phyloP scores from a whole-genome alignment of 768 basidiomycete species.

The Paxillus rubicundulus region DNA sequence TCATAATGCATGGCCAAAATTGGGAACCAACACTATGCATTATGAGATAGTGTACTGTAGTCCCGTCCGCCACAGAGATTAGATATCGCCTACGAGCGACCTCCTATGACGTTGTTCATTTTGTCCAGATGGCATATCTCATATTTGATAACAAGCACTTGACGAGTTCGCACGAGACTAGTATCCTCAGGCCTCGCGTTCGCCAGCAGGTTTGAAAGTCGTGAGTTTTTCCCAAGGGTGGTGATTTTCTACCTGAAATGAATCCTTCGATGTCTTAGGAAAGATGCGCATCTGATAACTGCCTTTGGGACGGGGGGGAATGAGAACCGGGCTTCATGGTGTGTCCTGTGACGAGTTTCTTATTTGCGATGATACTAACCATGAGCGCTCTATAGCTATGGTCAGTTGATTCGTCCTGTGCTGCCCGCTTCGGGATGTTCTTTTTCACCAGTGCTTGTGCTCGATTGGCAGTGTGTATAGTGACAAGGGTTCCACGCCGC shows the following conservation, averaged over 20 bases:
- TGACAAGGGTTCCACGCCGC: no score
- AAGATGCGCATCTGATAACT: background rate
- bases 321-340: no score
- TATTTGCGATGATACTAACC: no score
- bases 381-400: background rate
- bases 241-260: background rate
- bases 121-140: background rate
- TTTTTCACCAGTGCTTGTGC: background rate
- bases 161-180: background rate
- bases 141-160: background rate
- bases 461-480: no score
- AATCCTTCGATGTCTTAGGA: background rate
- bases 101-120: background rate
- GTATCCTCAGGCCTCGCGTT: background rate
- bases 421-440: no score
- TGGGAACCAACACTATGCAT: no score
- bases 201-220: background rate
- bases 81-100: background rate
- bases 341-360: no score
- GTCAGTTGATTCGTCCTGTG: no score
- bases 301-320: background rate
- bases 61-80: no score
- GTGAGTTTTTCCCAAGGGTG: background rate
- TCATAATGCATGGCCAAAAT: no score
- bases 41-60: no score